Evolutionary conservation across 768 basidiomycete species (phyloP).

Genomic region (Sarcomyxa edulis): DNA sequence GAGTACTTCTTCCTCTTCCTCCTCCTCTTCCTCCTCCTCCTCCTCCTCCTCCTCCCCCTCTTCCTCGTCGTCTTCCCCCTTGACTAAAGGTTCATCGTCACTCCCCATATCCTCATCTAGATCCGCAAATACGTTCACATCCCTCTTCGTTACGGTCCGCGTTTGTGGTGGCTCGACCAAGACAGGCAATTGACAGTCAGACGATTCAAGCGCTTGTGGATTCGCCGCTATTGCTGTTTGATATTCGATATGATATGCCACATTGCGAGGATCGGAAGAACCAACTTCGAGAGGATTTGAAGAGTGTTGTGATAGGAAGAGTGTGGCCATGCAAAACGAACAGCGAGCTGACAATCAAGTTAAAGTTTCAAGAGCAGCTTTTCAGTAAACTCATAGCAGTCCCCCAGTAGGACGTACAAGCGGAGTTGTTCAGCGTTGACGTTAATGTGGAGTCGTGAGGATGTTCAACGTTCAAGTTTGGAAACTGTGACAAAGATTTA

Average conservation of each 20-base stretch:
- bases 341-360: no score
- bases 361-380: no score
- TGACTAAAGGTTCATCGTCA: conserved; percentile 34
- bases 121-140: no score
- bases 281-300: conserved; percentile 70
- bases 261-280: conserved; percentile 54
- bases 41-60: conserved; percentile 17
- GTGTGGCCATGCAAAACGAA: conserved; percentile 28
- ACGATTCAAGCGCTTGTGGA: conserved; percentile 27
- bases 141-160: conserved; percentile 16
- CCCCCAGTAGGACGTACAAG: no score
- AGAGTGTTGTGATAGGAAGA: conserved; percentile 62
- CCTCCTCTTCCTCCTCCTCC: conserved; percentile 23
- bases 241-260: conserved; percentile 36
- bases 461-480: no score
- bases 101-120: conserved; percentile 47
- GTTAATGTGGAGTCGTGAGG: no score
- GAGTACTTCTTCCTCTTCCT: conserved; percentile 23
- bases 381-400: no score
- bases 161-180: conserved; percentile 14
- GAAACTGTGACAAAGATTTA: no score
- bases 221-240: conserved; percentile 24
- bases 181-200: conserved; percentile 39
- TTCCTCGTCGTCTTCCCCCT: conserved; percentile 14
- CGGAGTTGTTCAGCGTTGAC: no score